Conservation (phyloP, 129 eudicot species). For the Chrysanthemum makinoi region DNA sequence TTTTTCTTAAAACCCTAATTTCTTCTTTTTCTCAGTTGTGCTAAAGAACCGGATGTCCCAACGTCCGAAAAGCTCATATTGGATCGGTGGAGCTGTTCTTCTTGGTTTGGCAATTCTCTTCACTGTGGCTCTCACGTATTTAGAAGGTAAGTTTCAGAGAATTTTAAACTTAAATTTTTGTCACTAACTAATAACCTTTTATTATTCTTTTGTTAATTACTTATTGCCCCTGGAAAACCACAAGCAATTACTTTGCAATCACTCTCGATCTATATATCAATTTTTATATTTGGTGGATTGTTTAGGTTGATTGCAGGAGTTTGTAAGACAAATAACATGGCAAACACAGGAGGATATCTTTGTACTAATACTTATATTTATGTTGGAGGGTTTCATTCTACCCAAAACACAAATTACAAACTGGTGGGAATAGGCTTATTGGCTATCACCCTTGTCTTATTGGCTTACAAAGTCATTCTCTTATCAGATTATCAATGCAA, state of each 20-base stretch:
- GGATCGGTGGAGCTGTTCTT: slow-evolving; percentile 52
- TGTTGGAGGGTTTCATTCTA: slow-evolving; percentile 85
- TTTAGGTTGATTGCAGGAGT: slow-evolving; percentile 73
- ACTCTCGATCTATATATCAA: too few species aligned
- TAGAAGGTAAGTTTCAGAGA: slow-evolving; percentile 8
- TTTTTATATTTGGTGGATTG: slow-evolving; percentile 36
- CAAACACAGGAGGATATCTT: slow-evolving; percentile 78
- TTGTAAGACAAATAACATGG: slow-evolving; percentile 70
- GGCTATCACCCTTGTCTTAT: slow-evolving; percentile 59
- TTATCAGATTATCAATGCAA: too few species aligned
- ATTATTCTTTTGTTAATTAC: too few species aligned
- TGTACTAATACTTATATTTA: slow-evolving; percentile 50
- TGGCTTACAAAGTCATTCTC: too few species aligned
- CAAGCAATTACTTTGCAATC: slow-evolving; percentile 44
- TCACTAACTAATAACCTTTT: too few species aligned
- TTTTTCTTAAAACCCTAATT: too few species aligned
- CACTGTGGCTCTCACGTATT: slow-evolving; percentile 49
- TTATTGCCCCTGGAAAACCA: slow-evolving; percentile 55
- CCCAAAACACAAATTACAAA: slow-evolving; percentile 48
- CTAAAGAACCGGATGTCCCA: slow-evolving; percentile 35
- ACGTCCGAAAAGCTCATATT: slow-evolving; percentile 43
- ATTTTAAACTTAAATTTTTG: too few species aligned
- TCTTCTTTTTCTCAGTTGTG: slow-evolving; percentile 21
- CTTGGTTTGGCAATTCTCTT: slow-evolving; percentile 42
- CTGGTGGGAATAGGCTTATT: slow-evolving; percentile 62